Conservation (phyloP, 1,139 yeast genomes). For the Nadsonia commutata region DNA sequence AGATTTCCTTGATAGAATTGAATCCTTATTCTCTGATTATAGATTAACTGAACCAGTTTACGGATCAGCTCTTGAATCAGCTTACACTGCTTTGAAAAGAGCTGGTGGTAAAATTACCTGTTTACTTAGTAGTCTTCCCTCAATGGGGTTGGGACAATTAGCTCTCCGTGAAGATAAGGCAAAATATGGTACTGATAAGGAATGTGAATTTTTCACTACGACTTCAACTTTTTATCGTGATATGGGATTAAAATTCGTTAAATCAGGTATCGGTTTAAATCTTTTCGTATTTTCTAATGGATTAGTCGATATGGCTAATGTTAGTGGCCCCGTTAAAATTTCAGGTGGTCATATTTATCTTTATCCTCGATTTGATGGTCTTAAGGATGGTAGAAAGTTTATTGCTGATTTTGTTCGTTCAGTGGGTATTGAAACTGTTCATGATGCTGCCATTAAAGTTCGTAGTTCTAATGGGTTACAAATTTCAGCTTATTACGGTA, state of each 20-base stretch:
- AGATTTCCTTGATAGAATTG: constrained; percentile 50
- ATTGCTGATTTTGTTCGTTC: constrained; percentile 39
- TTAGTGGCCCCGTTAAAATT: constrained; percentile 30
- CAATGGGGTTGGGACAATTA: constrained; percentile 76
- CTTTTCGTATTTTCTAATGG: constrained; percentile 63
- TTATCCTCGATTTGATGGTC: constrained; percentile 54
- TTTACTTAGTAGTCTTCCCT: constrained; percentile 54
- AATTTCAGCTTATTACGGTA: constrained; percentile 65
- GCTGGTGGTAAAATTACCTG: constrained; percentile 61
- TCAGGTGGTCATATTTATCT: constrained; percentile 62
- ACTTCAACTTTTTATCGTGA: constrained; percentile 49
- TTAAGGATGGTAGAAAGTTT: constrained; percentile 56
- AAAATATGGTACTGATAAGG: constrained; percentile 35
- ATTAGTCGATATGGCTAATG: constrained; percentile 55
- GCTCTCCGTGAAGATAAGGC: constrained; percentile 29
- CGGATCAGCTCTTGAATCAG: constrained; percentile 67
- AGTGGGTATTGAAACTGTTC: constrained; percentile 33
- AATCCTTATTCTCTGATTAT: constrained; percentile 30
- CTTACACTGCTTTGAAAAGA: constrained; percentile 50
- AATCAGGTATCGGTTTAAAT: constrained; percentile 59
- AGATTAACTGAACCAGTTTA: constrained; percentile 55
- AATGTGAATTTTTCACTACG: constrained; percentile 34
- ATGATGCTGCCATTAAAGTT: constrained; percentile 70
- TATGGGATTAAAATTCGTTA: constrained; percentile 43
- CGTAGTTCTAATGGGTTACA: constrained; percentile 86